Base-by-base conservation (phyloP, 495 filamentous ascomycete genomes). In the Neurospora cerealis region DNA sequence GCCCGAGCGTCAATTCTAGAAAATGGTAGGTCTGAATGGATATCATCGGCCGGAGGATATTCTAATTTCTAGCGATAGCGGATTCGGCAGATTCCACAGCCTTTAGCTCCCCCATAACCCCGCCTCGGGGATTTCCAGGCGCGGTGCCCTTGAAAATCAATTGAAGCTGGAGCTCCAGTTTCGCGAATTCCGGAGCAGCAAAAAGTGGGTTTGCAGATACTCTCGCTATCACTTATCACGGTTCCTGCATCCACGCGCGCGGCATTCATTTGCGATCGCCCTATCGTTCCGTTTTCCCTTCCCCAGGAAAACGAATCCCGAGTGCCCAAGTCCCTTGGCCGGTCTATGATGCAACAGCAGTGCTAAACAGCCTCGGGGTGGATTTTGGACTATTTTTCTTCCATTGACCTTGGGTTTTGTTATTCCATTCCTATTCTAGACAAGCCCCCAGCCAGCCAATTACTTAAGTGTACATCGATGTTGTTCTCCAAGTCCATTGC, bases 401-500 rank as follows among this genome's bases (percentile, higher is more conserved):
- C 28, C 54, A 34, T 34, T 66, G 6, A 66, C 15, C 54, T 15
- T 41, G 40, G 15, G 40, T 42, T 6, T 62, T 62, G 28, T 66
- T 19, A 54, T 71, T 71, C 37, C 37, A 54, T 39, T 71, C 21
- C 28, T 28, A 34, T 34, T 32, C 32, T 28, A 40, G 70, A 71
- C 70, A 38, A 37, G 28, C 71, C 46, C 5, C 44, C 40, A 39
- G 38, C 37, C 37, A 38, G 10, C 38, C 38, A 69, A 17, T 42
- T 24, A 73, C 48, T 37, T 10, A 71, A 42, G 54, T 69, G 70
- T 83, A 83, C 78, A 85, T 86, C 54, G 24, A 66, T 66, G 54
- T 66, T 66, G 84, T 84, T 85, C 76, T 80, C 79, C 78, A 80
- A 79, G 73, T 74, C 80, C 40, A 73, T 86, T 40, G 78, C 78